Base-by-base conservation (phyloP, 2,329 filamentous ascomycete genomes). In the Fusarium sp. region DNA sequence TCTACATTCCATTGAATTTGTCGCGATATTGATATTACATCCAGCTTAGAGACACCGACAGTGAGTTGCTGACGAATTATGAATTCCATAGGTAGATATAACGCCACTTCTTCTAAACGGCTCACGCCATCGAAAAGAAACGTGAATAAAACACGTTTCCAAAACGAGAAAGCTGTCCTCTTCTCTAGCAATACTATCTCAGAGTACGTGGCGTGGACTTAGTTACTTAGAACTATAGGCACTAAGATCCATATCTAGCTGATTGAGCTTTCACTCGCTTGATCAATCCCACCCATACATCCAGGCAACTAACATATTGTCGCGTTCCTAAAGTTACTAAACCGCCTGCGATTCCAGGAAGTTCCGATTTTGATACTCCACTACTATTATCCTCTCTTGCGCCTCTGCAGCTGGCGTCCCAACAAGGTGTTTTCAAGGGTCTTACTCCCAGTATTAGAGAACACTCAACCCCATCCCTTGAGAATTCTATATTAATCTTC, bases 391-490 rank as follows among this genome's bases (percentile, higher is more conserved):
- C 59, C 22, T 54, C 29, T 46, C 29, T 41, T 30, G 24, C 25
- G 18, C 24, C 45, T 59, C 29, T 42, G 6, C 22, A 57, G 30
- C 22, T 44, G 18, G 40, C 45, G 11, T 37, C 51, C 59, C 61
- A 69, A 69, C 65, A 69, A 70, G 55, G 66, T 69, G 54, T 37
- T 64, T 56, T 37, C 34, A 27, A 41, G 24, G 27, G 29, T 61
- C 42, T 45, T n/a, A 18, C 11, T 53, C n/a, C 47, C 14, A 4
- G 44, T 60, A 40, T 46, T 24, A 48, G 32, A 44, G 24, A 46
- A 46, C 34, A 29, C 34, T 37, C 11, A 44, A 30, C 34, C 20
- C 25, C 29, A 20, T 42, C 51, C 48, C 27, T 49, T 49, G 30
- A 32, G 48, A 22, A 42, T 42, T 27, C 27, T 42, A 37, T 24